Conservation (phyloP, 441 rosid species). For the Jatropha podagrica region DNA sequence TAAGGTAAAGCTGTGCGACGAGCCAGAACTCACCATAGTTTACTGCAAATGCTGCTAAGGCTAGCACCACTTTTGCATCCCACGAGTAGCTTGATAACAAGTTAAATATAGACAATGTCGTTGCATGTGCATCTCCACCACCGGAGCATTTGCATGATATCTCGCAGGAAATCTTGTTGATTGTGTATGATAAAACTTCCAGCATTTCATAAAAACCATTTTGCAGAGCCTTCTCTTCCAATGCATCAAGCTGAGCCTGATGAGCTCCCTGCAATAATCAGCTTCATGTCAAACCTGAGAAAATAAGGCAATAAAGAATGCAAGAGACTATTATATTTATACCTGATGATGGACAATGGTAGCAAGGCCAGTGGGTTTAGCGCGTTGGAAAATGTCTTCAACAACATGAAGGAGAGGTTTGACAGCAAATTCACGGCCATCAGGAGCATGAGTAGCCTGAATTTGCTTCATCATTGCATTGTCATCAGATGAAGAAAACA, state of each 20-base stretch:
- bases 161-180: conserved; percentile 59
- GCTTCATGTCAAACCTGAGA: background rate
- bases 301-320: background rate
- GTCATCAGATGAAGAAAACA: conserved; percentile 57
- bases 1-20: conserved; percentile 53
- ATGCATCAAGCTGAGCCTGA: conserved; percentile 30
- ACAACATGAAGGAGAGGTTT: conserved; percentile 46
- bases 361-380: conserved; percentile 13
- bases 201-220: conserved; percentile 37
- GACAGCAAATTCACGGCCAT: conserved; percentile 45
- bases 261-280: conserved; percentile 28
- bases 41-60: conserved; percentile 72
- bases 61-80: conserved; percentile 71
- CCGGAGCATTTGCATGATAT: conserved; percentile 60
- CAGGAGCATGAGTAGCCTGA: conserved; percentile 58
- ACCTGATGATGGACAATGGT: conserved; percentile 18
- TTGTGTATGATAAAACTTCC: conserved; percentile 40
- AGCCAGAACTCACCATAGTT: conserved; percentile 83
- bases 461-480: conserved; percentile 53
- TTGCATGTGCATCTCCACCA: conserved; percentile 56
- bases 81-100: conserved; percentile 58
- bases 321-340: background rate
- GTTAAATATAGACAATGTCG: conserved; percentile 51
- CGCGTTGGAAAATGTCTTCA: conserved; percentile 53
- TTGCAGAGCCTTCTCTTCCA: conserved; percentile 42